These are phyloP conservation scores for Epichloe typhina DNA, from an alignment of 2,329 filamentous ascomycete species.

Conservation along the genomic window DNA sequence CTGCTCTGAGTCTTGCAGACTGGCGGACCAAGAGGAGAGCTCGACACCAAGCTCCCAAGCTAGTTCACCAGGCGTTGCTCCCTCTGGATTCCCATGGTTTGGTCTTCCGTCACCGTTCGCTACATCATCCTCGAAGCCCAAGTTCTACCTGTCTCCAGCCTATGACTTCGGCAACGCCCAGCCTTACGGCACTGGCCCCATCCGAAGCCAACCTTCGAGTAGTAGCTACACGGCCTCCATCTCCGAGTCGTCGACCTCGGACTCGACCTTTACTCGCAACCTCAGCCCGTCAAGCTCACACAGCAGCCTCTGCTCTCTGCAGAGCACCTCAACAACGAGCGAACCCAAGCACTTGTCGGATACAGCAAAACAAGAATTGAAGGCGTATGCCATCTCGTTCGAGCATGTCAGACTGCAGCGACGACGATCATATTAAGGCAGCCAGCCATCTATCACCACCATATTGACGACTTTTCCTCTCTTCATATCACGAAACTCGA, in stretches of 20 bases:
- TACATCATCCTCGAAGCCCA: slow-evolving; percentile 17
- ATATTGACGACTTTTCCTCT: neutral
- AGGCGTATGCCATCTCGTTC: slow-evolving; percentile 78
- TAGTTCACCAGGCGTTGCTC: slow-evolving; percentile 41
- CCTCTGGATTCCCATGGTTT: slow-evolving; percentile 37
- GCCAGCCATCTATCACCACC: neutral
- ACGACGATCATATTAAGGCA: slow-evolving; percentile 38
- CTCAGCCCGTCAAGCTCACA: slow-evolving; percentile 67
- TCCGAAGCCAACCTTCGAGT: slow-evolving; percentile 18
- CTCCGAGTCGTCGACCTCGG: slow-evolving; percentile 6
- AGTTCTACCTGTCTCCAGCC: slow-evolving; percentile 59
- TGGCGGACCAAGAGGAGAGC: slow-evolving; percentile 74
- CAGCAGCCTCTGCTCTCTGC: slow-evolving; percentile 70
- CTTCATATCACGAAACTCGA: neutral
- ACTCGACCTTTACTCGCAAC: slow-evolving; percentile 20
- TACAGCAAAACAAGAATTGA: slow-evolving; percentile 65
- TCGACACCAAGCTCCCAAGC: slow-evolving; percentile 43
- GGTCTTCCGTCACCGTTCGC: slow-evolving; percentile 6
- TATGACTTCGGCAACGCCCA: slow-evolving; percentile 60
- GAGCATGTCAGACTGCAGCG: slow-evolving; percentile 60
- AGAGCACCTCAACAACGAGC: slow-evolving; percentile 43
- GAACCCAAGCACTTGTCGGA: slow-evolving; percentile 52
- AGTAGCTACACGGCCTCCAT: slow-evolving; percentile 16
- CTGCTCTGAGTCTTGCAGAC: slow-evolving; percentile 83
- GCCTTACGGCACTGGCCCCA: slow-evolving; percentile 39